Evolutionary conservation across 2,329 filamentous ascomycete genomes (phyloP).

Genomic region (Fusarium penzigii): DNA sequence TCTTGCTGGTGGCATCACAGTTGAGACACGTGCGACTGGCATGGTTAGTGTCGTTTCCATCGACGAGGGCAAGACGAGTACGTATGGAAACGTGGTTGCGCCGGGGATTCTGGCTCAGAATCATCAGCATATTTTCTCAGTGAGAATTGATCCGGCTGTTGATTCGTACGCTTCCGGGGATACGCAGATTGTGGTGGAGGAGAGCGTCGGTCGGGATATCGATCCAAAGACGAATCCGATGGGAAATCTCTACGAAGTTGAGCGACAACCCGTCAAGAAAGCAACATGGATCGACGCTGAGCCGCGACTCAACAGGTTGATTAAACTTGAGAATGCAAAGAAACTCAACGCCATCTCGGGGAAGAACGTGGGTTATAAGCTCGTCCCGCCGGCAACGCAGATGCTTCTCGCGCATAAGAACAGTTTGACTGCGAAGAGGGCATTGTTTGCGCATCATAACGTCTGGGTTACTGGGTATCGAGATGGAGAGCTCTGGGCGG

Average conservation of each 20-base stretch:
- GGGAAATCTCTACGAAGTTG: slow-evolving; percentile 62
- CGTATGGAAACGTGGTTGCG: slow-evolving; percentile 63
- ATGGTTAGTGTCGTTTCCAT: slow-evolving; percentile 64
- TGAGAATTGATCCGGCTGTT: slow-evolving; percentile 65
- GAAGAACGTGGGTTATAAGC: slow-evolving; percentile 52
- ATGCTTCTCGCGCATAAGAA: slow-evolving; percentile 47
- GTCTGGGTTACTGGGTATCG: slow-evolving; percentile 51
- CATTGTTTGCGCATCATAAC: slow-evolving; percentile 47
- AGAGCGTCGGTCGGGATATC: slow-evolving; percentile 36
- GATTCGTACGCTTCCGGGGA: slow-evolving; percentile 47
- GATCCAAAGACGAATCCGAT: slow-evolving; percentile 58
- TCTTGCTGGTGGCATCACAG: slow-evolving; percentile 59
- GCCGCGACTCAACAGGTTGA: slow-evolving; percentile 50
- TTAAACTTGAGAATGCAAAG: slow-evolving; percentile 49
- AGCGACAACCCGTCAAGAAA: slow-evolving; percentile 46
- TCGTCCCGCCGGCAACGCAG: slow-evolving; percentile 47
- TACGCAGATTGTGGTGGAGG: slow-evolving; percentile 51
- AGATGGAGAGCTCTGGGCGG: slow-evolving; percentile 52
- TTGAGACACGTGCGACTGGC: slow-evolving; percentile 67
- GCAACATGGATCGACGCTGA: slow-evolving; percentile 55
- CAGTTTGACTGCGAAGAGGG: slow-evolving; percentile 45
- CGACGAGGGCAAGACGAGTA: slow-evolving; percentile 51
- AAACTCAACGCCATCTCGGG: slow-evolving; percentile 49
- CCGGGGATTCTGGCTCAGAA: slow-evolving; percentile 67
- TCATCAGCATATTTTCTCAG: slow-evolving; percentile 69